Evolutionary conservation across 345 rosid genomes (phyloP).

Genomic region (Syzygium aqueum): DNA sequence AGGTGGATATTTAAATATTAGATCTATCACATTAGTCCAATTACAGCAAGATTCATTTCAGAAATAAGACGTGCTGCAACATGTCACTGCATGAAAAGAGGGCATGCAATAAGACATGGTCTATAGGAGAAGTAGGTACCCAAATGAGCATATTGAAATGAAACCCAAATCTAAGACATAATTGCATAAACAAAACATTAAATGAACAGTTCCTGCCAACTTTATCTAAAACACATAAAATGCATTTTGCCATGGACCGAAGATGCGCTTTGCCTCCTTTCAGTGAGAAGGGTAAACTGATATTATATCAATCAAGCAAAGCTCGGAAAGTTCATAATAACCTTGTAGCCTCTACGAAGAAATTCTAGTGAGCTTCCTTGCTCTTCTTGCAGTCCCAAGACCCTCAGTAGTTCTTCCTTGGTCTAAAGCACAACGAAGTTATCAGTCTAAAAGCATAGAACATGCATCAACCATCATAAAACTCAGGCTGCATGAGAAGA

Average conservation of each 20-base stretch:
- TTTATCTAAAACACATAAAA: neutral
- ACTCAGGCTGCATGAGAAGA: neutral
- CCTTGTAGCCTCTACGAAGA: conserved; percentile 94
- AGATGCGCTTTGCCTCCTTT: neutral
- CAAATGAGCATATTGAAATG: neutral
- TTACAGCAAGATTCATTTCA: neutral
- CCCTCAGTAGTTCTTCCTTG: conserved; percentile 84
- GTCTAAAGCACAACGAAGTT: conserved; percentile 38
- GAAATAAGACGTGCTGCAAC: neutral
- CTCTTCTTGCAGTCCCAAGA: conserved; percentile 84
- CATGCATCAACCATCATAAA: neutral
- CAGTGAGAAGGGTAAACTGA: neutral
- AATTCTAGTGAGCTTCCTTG: conserved; percentile 86
- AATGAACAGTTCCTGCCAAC: neutral
- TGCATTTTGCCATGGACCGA: neutral
- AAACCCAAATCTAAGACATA: neutral
- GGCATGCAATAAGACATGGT: neutral
- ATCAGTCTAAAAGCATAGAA: conserved; percentile 1
- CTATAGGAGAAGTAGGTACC: neutral
- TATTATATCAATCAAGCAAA: neutral
- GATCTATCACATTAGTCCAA: neutral
- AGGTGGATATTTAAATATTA: neutral
- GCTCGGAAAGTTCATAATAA: neutral
- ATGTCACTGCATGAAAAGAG: neutral
- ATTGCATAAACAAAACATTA: neutral